These are phyloP conservation scores for Chaetomium sp. DNA, from an alignment of 2,329 filamentous ascomycete species.

Conservation along the genomic window DNA sequence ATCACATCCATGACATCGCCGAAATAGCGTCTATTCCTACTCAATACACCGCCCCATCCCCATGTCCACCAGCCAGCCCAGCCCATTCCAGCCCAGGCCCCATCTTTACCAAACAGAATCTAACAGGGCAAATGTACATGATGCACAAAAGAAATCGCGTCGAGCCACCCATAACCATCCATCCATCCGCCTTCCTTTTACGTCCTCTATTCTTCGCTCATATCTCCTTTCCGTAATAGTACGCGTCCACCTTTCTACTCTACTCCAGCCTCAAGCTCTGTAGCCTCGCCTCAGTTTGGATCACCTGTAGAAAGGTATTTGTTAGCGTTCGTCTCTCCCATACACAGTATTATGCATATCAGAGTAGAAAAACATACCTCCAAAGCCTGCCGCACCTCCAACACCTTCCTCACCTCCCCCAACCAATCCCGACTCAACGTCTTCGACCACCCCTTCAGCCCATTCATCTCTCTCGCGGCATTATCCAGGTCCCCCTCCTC, in stretches of 20 bases:
- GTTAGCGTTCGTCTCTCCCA: slow-evolving; percentile 22
- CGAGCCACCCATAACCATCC: too few relatives aligned
- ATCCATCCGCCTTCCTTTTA: too few relatives aligned
- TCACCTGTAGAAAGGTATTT: slow-evolving; percentile 51
- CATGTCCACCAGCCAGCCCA: too few relatives aligned
- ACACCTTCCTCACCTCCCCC: slow-evolving; percentile 77
- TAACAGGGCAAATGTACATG: too few relatives aligned
- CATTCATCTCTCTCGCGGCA: slow-evolving; percentile 92
- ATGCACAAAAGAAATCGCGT: too few relatives aligned
- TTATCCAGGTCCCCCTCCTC: slow-evolving; percentile 91
- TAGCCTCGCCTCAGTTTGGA: slow-evolving; percentile 81
- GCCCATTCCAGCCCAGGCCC: too few relatives aligned
- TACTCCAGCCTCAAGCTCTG: slow-evolving; percentile 82
- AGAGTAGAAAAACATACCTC: slow-evolving; percentile 62
- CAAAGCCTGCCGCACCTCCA: slow-evolving; percentile 93
- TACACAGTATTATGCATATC: background rate
- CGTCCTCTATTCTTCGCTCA: too few relatives aligned
- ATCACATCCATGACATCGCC: too few relatives aligned
- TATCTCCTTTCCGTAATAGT: too few relatives aligned
- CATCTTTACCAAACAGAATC: too few relatives aligned
- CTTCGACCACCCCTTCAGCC: slow-evolving; percentile 88
- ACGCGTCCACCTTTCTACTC: slow-evolving; percentile 2
- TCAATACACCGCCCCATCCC: too few relatives aligned
- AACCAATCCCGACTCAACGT: slow-evolving; percentile 93
- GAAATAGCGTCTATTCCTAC: too few relatives aligned